Evolutionary conservation across 108 stramenopile genomes (phyloP).

Genomic region (Nitzschia sp.): DNA sequence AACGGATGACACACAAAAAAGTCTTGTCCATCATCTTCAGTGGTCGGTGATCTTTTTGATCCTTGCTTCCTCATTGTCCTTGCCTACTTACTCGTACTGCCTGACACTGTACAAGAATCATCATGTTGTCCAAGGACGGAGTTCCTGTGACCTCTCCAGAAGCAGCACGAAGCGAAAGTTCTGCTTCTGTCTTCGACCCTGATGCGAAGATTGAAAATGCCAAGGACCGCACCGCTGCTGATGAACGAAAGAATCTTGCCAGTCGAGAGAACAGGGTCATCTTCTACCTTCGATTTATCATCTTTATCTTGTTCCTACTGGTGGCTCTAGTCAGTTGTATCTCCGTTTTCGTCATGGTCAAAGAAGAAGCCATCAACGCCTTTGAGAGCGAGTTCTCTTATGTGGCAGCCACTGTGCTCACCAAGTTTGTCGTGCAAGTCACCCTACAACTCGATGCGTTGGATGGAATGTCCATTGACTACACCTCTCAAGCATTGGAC

Average conservation of each 20-base stretch:
- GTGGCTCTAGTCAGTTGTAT: not conserved
- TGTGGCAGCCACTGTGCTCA: not conserved
- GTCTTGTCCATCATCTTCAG: no score
- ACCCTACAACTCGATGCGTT: constrained; percentile 10
- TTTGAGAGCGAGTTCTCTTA: not conserved
- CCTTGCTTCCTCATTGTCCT: no score
- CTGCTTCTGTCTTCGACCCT: not conserved
- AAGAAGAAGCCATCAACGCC: not conserved
- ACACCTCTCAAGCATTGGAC: constrained; percentile 20
- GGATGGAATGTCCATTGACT: constrained; percentile 7
- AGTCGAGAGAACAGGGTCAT: not conserved
- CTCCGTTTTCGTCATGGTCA: not conserved
- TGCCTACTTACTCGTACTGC: no score
- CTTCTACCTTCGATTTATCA: not conserved
- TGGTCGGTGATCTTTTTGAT: no score
- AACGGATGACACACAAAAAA: no score
- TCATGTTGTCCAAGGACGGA: no score
- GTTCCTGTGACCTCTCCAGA: no score
- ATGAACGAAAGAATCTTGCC: not conserved
- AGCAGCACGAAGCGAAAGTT: not conserved
- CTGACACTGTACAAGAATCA: no score
- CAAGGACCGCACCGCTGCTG: not conserved
- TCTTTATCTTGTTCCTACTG: not conserved
- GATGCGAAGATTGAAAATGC: not conserved
- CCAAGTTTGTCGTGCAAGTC: not conserved